These are phyloP conservation scores for Dioscorea dumetorum DNA, from an alignment of 106 monocot species.

Conservation along the genomic window DNA sequence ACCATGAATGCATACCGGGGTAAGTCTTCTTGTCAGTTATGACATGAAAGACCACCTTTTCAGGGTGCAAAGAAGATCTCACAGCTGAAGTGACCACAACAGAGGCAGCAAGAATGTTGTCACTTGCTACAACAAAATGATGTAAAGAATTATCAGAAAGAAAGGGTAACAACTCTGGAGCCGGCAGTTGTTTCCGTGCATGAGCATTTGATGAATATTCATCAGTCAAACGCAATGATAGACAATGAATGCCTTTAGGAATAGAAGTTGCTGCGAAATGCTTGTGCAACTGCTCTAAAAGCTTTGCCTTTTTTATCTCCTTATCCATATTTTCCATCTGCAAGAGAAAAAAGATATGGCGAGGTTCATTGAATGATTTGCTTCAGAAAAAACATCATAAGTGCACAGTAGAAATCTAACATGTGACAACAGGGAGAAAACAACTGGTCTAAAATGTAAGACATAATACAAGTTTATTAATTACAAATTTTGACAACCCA, in stretches of 20 bases:
- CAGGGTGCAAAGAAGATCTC: constrained; percentile 50
- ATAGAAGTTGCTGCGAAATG: constrained; percentile 65
- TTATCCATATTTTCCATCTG: constrained; percentile 70
- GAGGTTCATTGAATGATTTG: background rate
- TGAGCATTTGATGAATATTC: constrained; percentile 77
- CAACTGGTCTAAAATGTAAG: background rate
- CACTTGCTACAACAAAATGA: constrained; percentile 71
- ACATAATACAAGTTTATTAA: background rate
- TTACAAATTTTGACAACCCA: background rate
- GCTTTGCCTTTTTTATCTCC: constrained; percentile 52
- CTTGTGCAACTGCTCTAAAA: constrained; percentile 81
- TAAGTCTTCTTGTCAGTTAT: constrained; percentile 92
- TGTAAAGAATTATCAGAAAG: constrained; percentile 60
- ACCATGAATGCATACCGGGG: constrained; percentile 95
- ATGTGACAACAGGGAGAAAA: too few relatives aligned
- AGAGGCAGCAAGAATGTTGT: constrained; percentile 89
- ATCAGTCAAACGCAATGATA: constrained; percentile 69
- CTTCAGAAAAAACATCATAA: background rate
- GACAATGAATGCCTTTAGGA: constrained; percentile 77
- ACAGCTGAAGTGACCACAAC: constrained; percentile 77
- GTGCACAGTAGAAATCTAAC: background rate
- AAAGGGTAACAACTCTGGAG: constrained; percentile 44
- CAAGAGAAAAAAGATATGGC: constrained; percentile 8
- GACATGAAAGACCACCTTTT: constrained; percentile 78
- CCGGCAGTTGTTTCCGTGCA: constrained; percentile 61